Evolutionary conservation across 2,329 filamentous ascomycete genomes (phyloP), one percentile per base, ranked within the genome.

Genomic region (Gaeumannomyces sp.): DNA sequence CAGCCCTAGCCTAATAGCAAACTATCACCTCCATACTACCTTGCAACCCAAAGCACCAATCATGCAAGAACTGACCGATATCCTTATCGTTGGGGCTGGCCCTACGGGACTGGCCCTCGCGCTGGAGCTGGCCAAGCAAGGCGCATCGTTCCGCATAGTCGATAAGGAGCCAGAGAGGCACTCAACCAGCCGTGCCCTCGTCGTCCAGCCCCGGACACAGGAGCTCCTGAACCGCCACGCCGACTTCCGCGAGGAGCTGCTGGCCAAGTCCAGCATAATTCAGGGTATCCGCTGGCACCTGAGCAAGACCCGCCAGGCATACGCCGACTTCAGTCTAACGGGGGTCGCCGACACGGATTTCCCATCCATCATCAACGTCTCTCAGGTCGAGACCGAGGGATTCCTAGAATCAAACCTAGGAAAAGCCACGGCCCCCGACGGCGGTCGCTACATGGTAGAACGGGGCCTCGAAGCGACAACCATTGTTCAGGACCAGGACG

Each of bases 181-280:
- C 16, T 71, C 76, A 62, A 74, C 77, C 65, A 78, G 76, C 66
- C 78, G 73, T 67, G 81, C 73, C 11, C 70, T 84, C 1, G 75
- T 77, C 13, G 71, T 84, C 6, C 83, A 85, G 65, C 74, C 80
- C 16, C 78, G 82, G 11, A 81, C 78, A 1, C 69, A 83, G 11
- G 83, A 85, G 68, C 73, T 84, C 29, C 77, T 84, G 62, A 76
- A 76, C 60, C 81, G 82, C 56, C 76, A 84, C 59, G 72, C 72
- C 53, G 72, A 73, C 6, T 68, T 79, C 38, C 71, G 75, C 10
- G 72, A 77, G 14, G 71, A 71, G 3, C 68, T 82, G 31, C 59
- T 80, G 2, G 66, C 69, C 1, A 69, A 70, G 6, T 79, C 80
- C 25, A 75, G 75, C 60, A 69, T 74, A 25, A 71, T 77, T n/a